phyloP scores from a whole-genome alignment of 192 early-diverging fungal species.

The Coemansia sp. region DNA sequence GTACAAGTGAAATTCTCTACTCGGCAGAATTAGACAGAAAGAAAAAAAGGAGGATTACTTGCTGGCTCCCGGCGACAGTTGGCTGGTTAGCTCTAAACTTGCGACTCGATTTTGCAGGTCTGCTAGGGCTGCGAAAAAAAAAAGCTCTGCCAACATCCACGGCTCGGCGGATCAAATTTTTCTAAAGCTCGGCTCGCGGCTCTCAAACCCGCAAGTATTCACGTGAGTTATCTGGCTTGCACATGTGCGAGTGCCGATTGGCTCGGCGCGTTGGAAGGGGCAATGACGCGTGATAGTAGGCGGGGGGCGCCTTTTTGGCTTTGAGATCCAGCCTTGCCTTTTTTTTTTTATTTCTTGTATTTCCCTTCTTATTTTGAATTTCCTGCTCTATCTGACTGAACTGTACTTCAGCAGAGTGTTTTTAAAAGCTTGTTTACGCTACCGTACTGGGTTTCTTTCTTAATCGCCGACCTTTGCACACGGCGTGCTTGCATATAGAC shows the following conservation, averaged over 20 bases:
- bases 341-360: background rate
- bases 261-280: constrained; percentile 12
- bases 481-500: constrained; percentile 1
- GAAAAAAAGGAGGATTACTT: constrained; percentile 40
- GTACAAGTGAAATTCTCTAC: constrained; percentile 34
- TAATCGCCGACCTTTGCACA: background rate
- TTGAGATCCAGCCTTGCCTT: background rate
- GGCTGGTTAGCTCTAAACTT: constrained; percentile 2
- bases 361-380: background rate
- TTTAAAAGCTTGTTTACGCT: too few relatives aligned
- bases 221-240: constrained; percentile 3
- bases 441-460: too few relatives aligned
- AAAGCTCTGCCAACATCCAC: background rate
- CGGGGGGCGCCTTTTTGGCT: constrained; percentile 1
- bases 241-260: constrained; percentile 19
- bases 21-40: constrained; percentile 34
- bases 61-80: background rate
- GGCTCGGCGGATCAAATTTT: constrained; percentile 13
- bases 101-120: background rate
- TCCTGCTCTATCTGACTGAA: too few relatives aligned
- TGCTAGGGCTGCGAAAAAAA: constrained; percentile 5
- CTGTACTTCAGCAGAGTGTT: too few relatives aligned
- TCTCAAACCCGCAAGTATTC: constrained; percentile 16
- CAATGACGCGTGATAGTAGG: constrained; percentile 6
- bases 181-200: constrained; percentile 5